Percentiles rank a stretch among this genome's conserved stretches.
Evolutionary conservation across 2,329 filamentous ascomycete species (phyloP).

Genomic region (Phyllosticta citriasiana): DNA sequence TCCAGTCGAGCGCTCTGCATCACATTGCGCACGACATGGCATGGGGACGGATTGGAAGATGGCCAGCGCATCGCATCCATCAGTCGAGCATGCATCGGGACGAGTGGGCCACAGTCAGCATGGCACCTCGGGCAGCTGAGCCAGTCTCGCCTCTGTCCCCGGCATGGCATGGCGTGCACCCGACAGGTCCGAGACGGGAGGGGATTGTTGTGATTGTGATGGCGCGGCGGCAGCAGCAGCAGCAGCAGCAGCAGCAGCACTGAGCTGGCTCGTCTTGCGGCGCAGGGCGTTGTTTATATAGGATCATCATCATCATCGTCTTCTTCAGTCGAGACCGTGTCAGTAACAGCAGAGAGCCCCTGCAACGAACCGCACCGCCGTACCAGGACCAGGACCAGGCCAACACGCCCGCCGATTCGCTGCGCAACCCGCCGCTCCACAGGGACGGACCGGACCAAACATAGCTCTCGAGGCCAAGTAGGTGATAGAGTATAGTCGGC

Average conservation of each 20-base stretch:
- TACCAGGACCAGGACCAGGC: neutral
- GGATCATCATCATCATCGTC: too few species aligned
- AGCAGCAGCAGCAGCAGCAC: neutral
- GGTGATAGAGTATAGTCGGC: neutral
- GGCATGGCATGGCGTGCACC: neutral
- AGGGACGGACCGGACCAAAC: neutral
- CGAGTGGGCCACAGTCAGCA: neutral
- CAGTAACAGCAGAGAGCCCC: neutral
- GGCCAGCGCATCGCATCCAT: neutral
- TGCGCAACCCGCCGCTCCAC: neutral
- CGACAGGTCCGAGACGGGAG: neutral
- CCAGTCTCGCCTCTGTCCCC: neutral
- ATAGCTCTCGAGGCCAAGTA: neutral
- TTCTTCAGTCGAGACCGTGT: too few species aligned
- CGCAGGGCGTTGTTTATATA: too few species aligned
- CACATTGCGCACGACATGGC: slow-evolving; percentile 1
- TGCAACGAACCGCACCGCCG: neutral
- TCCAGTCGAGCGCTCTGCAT: slow-evolving; percentile 1
- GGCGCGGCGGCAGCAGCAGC: neutral
- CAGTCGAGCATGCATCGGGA: slow-evolving; percentile 4
- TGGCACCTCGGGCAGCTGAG: neutral
- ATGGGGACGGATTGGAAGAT: neutral
- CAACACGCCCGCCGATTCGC: neutral
- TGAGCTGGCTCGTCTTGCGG: too few species aligned
- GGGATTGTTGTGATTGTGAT: neutral